phyloP scores from a whole-genome alignment of 345 rosid species.

The Carallia pectinifolia region DNA sequence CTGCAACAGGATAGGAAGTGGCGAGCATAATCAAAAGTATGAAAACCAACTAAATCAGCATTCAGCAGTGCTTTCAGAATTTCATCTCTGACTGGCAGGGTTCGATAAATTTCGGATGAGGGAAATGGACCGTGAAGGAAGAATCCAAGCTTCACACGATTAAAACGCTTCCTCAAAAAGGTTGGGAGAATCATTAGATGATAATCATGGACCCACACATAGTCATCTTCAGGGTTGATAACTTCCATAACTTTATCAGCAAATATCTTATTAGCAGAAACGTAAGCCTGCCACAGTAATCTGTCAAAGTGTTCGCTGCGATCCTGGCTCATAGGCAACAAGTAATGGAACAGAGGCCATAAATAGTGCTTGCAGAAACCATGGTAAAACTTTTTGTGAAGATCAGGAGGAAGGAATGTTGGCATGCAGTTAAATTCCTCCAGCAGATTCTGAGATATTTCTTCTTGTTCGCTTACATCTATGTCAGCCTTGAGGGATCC shows the following conservation, averaged over 20 bases:
- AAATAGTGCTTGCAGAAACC: constrained; percentile 48
- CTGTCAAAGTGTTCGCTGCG: constrained; percentile 38
- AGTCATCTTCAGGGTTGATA: constrained; percentile 39
- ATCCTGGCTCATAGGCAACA: constrained; percentile 44
- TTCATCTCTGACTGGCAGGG: constrained; percentile 44
- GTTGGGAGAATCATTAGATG: constrained; percentile 51
- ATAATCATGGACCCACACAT: constrained; percentile 51
- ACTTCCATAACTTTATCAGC: constrained; percentile 50
- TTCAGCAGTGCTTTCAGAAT: constrained; percentile 41
- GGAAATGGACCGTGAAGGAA: constrained; percentile 54
- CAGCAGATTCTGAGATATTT: constrained; percentile 36
- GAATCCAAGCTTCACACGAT: constrained; percentile 44
- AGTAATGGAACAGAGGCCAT: constrained; percentile 56
- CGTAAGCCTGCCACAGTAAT: constrained; percentile 42
- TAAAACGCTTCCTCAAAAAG: constrained; percentile 40
- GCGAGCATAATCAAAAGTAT: constrained; percentile 50
- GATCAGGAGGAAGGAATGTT: constrained; percentile 42
- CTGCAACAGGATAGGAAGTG: constrained; percentile 53
- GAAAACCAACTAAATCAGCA: constrained; percentile 48
- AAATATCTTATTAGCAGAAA: constrained; percentile 42
- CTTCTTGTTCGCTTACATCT: constrained; percentile 40
- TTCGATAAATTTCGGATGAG: constrained; percentile 45
- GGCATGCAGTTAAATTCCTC: constrained; percentile 46
- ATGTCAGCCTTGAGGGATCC: constrained; percentile 46
- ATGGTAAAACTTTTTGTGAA: constrained; percentile 36